A percentile compares a stretch with the other conserved stretches of the same genome.
Evolutionary conservation across 345 rosid genomes (phyloP).

Genomic region (Aquilaria malaccensis): DNA sequence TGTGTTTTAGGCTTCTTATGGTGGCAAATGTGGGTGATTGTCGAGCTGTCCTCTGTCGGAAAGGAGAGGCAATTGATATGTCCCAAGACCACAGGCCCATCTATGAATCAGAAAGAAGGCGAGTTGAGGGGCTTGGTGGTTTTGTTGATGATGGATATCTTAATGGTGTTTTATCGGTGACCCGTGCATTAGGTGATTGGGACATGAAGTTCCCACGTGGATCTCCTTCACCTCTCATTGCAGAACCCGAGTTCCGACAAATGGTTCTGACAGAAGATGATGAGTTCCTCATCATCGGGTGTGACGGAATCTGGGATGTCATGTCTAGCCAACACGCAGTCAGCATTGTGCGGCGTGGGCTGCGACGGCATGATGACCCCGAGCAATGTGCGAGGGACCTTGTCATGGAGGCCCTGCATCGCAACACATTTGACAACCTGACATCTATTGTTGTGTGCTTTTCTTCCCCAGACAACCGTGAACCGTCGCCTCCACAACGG

Average conservation of each 20-base stretch:
- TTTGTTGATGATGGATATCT: conserved; percentile 66
- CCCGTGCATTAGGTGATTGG: conserved; percentile 93
- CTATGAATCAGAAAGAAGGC: conserved; percentile 49
- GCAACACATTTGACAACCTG: conserved; percentile 61
- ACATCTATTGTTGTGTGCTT: conserved; percentile 75
- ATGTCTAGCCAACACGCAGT: conserved; percentile 89
- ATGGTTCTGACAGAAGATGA: conserved; percentile 62
- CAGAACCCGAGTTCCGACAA: conserved; percentile 71
- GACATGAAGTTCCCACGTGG: conserved; percentile 64
- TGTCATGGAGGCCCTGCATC: conserved; percentile 61
- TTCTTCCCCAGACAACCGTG: conserved; percentile 33
- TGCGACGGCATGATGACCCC: conserved; percentile 62
- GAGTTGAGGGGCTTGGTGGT: conserved; percentile 60
- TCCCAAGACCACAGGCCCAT: conserved; percentile 81
- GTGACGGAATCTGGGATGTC: conserved; percentile 94
- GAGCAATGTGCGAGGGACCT: conserved; percentile 73
- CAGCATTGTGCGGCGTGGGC: conserved; percentile 46
- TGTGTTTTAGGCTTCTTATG: conserved; percentile 45
- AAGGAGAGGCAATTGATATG: conserved; percentile 68
- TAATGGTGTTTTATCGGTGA: conserved; percentile 65
- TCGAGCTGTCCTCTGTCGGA: conserved; percentile 73
- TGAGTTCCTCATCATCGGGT: conserved; percentile 82
- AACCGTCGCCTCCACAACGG: conserved; percentile 31
- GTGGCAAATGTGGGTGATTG: conserved; percentile 91
- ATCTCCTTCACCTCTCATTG: conserved; percentile 62